Base-by-base conservation (phyloP, 2,329 filamentous ascomycete species). In the Magnaporthiopsis rhizophila region DNA sequence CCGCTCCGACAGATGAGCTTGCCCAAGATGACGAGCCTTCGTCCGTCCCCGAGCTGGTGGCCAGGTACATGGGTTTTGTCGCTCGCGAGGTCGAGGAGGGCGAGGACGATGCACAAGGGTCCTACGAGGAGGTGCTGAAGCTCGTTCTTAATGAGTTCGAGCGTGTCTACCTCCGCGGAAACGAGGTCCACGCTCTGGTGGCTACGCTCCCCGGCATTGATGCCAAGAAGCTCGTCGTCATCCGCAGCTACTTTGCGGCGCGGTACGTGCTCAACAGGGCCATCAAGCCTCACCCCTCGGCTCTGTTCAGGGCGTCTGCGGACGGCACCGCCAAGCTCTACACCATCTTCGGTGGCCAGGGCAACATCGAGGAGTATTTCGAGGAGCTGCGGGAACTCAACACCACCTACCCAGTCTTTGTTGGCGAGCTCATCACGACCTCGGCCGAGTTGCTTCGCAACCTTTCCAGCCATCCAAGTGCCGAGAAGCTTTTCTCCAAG, bases 281-380 rank as follows among this genome's bases (percentile, higher is more conserved):
- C 63, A 94, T 97, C 74, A 93, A 92, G 79, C 86, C 91, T 34
- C 94, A 99, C 75, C 91, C 97, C 74, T 98, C 96, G 57, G 96
- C 95, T 50, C 84, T 99, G 60, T 86, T 97, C 73, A 86, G 95
- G 69, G 94, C 95, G 62, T 92, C 92, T 12, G 88, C 90, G 60
- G 93, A 97, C 67, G 89, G 86, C 67, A 87, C 88, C 64, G 93
- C 93, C 64, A 89, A 86, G 71, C 86, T 99, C 66, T 99, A 97
- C 80, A 93, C 89, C 69, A 92, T 99, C 67, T 97, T 98, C 70
- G 95, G 95, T 66, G 95, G 95, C 8, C 95, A 99, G 76, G 95
- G 95, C 71, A 99, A 99, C 77, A 98, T 99, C 68, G 94, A 99
- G 78, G 96, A 99, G 79, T 99, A 99, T 79, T 99, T 99, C 72